phyloP scores from a whole-genome alignment of 2,329 filamentous ascomycete species.

The Cladophialophora immunda region DNA sequence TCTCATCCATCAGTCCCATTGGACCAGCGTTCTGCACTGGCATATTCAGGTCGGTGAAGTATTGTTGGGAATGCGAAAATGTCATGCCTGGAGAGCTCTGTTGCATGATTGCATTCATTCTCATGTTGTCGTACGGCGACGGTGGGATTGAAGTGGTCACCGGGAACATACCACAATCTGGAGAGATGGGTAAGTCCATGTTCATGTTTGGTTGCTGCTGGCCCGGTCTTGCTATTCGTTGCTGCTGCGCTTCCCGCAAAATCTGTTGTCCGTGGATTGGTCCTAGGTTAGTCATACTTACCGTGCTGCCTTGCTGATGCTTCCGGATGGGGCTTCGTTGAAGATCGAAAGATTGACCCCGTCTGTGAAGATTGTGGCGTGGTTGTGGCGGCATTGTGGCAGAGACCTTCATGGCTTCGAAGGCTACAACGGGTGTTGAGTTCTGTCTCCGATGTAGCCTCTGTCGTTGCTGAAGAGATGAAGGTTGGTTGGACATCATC shows the following conservation, averaged over 20 bases:
- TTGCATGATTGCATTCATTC: conserved; percentile 42
- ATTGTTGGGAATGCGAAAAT: conserved; percentile 38
- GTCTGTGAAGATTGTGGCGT: conserved; percentile 71
- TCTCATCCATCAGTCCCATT: conserved; percentile 39
- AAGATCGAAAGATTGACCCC: conserved; percentile 74
- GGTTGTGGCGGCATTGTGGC: conserved; percentile 62
- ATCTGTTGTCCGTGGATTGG: conserved; percentile 74
- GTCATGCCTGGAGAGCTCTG: conserved; percentile 37
- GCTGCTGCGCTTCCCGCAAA: conserved; percentile 90
- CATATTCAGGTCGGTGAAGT: conserved; percentile 38
- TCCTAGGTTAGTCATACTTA: conserved; percentile 67
- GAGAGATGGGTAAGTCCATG: conserved; percentile 50
- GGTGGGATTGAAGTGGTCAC: conserved; percentile 32
- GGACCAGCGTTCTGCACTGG: conserved; percentile 33
- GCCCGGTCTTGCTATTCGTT: conserved; percentile 83
- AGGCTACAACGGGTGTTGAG: conserved; percentile 77
- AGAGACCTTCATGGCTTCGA: conserved; percentile 76
- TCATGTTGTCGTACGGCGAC: conserved; percentile 40
- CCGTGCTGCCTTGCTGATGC: conserved; percentile 39
- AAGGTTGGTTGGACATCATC: conserved; percentile 82
- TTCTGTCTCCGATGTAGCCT: conserved; percentile 85
- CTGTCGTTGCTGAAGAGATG: conserved; percentile 76
- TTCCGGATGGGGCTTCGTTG: conserved; percentile 48
- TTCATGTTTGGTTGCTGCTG: conserved; percentile 49
- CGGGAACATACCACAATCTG: conserved; percentile 41